Conservation (phyloP, 2,329 filamentous ascomycete species). For the Pestalotiopsis sp. region DNA sequence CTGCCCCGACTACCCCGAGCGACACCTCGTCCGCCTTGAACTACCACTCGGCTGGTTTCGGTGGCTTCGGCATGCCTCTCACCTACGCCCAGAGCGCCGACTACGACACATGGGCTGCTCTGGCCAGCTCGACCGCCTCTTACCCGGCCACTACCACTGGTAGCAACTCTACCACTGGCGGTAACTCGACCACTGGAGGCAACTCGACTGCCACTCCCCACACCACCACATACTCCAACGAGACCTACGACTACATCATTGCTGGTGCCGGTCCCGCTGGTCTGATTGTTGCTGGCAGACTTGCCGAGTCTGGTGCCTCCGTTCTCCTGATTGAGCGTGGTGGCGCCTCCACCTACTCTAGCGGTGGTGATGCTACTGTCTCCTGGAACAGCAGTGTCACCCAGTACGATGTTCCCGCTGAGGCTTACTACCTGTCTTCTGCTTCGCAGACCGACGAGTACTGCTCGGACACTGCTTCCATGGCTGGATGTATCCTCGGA, state of each 20-base stretch:
- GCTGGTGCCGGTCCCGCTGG: constrained; percentile 38
- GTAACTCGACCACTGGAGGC: constrained; percentile 18
- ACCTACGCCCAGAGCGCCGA: constrained; percentile 33
- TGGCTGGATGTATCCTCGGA: constrained; percentile 38
- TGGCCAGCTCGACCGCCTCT: constrained; percentile 15
- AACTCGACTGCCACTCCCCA: constrained; percentile 16
- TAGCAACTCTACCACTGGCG: constrained; percentile 13
- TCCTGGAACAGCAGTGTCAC: constrained; percentile 35
- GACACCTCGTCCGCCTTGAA: constrained; percentile 34
- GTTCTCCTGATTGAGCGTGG: constrained; percentile 41
- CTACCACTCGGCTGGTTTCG: constrained; percentile 42
- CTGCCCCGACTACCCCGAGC: constrained; percentile 31
- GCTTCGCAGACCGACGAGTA: constrained; percentile 26
- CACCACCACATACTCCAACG: constrained; percentile 29
- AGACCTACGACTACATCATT: constrained; percentile 41
- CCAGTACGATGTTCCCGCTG: constrained; percentile 30
- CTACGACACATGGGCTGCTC: constrained; percentile 27
- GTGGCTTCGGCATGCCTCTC: constrained; percentile 35
- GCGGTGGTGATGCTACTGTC: constrained; percentile 30
- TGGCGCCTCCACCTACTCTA: constrained; percentile 31
- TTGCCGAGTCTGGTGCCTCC: constrained; percentile 36
- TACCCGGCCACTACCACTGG: constrained; percentile 12
- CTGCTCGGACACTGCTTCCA: constrained; percentile 36
- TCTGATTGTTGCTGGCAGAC: constrained; percentile 35
- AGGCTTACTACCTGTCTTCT: constrained; percentile 25